Evolutionary conservation across 148 eudicot genomes (phyloP).

Genomic region (Selenicereus undatus): DNA sequence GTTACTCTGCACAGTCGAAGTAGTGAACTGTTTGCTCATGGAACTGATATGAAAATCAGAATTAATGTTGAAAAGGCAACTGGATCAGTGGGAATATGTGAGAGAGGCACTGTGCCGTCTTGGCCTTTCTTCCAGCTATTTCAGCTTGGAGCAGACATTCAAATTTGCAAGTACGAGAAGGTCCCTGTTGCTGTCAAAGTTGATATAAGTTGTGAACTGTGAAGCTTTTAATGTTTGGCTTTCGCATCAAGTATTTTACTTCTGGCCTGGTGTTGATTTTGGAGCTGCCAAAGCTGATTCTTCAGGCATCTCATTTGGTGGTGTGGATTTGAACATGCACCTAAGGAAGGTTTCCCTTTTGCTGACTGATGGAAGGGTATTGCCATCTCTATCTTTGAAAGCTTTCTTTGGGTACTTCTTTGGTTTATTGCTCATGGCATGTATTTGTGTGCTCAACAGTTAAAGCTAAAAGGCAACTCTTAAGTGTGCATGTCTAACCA

Average conservation of each 20-base stretch:
- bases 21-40: slow-evolving; percentile 41
- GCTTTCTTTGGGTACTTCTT: background rate
- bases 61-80: slow-evolving; percentile 42
- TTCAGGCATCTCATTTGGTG: slow-evolving; percentile 25
- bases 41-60: slow-evolving; percentile 34
- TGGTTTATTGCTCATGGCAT: background rate
- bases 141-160: slow-evolving; percentile 45
- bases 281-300: slow-evolving; percentile 38
- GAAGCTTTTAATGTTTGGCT: slow-evolving; percentile 71
- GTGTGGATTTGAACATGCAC: slow-evolving; percentile 44
- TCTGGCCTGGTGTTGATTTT: slow-evolving; percentile 49
- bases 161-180: slow-evolving; percentile 31
- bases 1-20: slow-evolving; percentile 48
- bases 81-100: slow-evolving; percentile 48
- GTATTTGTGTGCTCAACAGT: background rate
- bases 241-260: slow-evolving; percentile 62
- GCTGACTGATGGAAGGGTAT: slow-evolving; percentile 88
- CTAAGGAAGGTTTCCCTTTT: slow-evolving; percentile 64
- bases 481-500: background rate
- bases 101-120: slow-evolving; percentile 32
- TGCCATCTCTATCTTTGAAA: background rate
- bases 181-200: slow-evolving; percentile 26
- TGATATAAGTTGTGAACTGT: slow-evolving; percentile 40
- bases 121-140: slow-evolving; percentile 78
- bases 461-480: background rate